Base-by-base conservation (phyloP, 2,329 filamentous ascomycete species). In the Colletotrichum sp. region DNA sequence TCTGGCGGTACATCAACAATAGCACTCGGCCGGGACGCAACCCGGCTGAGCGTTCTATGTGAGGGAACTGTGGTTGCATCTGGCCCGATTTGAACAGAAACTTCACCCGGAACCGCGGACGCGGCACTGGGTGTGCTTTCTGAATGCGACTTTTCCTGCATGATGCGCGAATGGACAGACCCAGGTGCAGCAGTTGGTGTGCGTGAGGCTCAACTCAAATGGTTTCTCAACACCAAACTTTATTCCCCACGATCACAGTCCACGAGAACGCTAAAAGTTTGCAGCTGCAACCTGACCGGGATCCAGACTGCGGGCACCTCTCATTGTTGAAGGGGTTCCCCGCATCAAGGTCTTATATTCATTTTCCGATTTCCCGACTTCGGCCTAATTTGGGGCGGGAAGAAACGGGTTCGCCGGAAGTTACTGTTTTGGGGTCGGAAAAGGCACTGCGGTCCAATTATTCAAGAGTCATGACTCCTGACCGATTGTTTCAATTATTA, bases 1-100 rank as follows among this genome's bases (percentile, higher is more conserved):
- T 91, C 88, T 0, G 89, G 89, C 0, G 89, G 88, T 22, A 89
- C 88, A 0, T 86, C 86, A 0, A 86, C 86, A 59, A 87, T 84
- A 70, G 82, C 80, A 66, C 82, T 87, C 2, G 85, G 85, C 30
- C 82, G 85, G 2, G 86, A 85, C 25, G 84, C 86, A 8, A 85
- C 84, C 19, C 84, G 80, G 77, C 86, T 88, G 12, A 88, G 72
- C 5, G 63, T 72, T 9, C 19, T 16, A 29, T n/a, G 13, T 2
- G 62, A 62, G 7, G 34, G 8, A 1, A 4, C 22, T 5, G 7
- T 52, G 32, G 25, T 8, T 0, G 59, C 19, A 29, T 32, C 32
- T 5, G 27, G 19, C 25, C n/a, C 52, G 13, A 63, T 13, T n/a
- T 63, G 27, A 29, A 13, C 57, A 34, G 68, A 36, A 39, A 49